These are phyloP conservation scores for Macrolepiota dolichaula DNA, from an alignment of 768 basidiomycete genomes.

Conservation along the genomic window DNA sequence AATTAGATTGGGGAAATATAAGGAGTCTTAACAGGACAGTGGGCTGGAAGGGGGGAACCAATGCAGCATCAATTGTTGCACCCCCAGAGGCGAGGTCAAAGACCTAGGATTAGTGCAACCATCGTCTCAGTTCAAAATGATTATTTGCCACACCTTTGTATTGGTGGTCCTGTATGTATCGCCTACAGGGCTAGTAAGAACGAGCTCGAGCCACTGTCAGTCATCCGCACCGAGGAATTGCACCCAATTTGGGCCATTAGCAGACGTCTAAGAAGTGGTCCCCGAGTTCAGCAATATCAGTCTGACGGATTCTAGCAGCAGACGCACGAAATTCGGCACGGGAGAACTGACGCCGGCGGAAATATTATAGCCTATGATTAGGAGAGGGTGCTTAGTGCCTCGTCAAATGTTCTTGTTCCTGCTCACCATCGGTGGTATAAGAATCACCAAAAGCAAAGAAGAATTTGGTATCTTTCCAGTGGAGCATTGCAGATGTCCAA, in stretches of 20 bases:
- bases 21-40: conserved; percentile 34
- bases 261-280: conserved; percentile 39
- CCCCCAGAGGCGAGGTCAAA: conserved; percentile 57
- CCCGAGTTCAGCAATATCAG: neutral
- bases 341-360: conserved; percentile 52
- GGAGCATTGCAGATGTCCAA: conserved; percentile 26
- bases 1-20: neutral
- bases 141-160: conserved; percentile 34
- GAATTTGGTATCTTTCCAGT: conserved; percentile 53
- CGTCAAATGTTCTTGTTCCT: neutral
- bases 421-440: conserved; percentile 46
- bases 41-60: conserved; percentile 47
- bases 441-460: conserved; percentile 64
- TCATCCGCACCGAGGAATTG: conserved; percentile 40
- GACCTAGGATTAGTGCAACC: conserved; percentile 20
- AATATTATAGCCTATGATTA: conserved; percentile 47
- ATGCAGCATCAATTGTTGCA: conserved; percentile 52
- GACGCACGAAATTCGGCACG: conserved; percentile 48
- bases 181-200: conserved; percentile 24
- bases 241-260: conserved; percentile 66
- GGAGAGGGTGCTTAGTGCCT: neutral
- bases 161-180: conserved; percentile 53
- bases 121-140: neutral
- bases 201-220: neutral
- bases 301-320: neutral